Conservation (phyloP, 1,284 basidiomycete genomes). For the Irpex rosettiformis region DNA sequence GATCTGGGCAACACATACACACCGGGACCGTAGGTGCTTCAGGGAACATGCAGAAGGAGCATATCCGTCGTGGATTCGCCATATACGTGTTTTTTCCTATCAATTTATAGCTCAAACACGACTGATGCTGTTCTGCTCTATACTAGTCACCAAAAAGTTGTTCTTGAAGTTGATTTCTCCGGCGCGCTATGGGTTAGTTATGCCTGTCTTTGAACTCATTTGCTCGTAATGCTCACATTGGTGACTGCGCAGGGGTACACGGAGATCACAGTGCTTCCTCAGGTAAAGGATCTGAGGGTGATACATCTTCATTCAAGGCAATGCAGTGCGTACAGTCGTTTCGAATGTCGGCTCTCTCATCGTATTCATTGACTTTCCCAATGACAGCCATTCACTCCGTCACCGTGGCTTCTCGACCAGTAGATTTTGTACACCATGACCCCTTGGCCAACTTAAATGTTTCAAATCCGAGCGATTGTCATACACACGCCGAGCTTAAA, state of each 20-base stretch:
- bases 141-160: constrained; percentile 92
- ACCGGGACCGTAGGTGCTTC: constrained; percentile 10
- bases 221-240: neutral
- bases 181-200: constrained; percentile 67
- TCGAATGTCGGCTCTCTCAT: neutral
- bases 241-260: constrained; percentile 73
- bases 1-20: constrained; percentile 12
- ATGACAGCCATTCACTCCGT: constrained; percentile 69
- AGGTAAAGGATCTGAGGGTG: constrained; percentile 70
- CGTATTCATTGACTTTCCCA: constrained; percentile 15
- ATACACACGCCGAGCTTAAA: constrained; percentile 92
- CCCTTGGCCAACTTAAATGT: constrained; percentile 70
- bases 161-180: constrained; percentile 84
- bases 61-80: constrained; percentile 73
- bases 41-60: constrained; percentile 62
- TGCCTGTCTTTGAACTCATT: neutral
- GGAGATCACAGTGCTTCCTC: constrained; percentile 84
- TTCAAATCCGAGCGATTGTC: constrained; percentile 76
- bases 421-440: constrained; percentile 77
- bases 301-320: constrained; percentile 85
- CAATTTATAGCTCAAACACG: constrained; percentile 15
- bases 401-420: constrained; percentile 61
- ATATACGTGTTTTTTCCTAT: constrained; percentile 64
- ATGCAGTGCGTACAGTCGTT: constrained; percentile 57
- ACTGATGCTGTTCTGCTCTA: constrained; percentile 53